Evolutionary conservation across 768 basidiomycete species (phyloP), one percentile per base, ranked within the genome.

Genomic region (Boletus reticulatus): DNA sequence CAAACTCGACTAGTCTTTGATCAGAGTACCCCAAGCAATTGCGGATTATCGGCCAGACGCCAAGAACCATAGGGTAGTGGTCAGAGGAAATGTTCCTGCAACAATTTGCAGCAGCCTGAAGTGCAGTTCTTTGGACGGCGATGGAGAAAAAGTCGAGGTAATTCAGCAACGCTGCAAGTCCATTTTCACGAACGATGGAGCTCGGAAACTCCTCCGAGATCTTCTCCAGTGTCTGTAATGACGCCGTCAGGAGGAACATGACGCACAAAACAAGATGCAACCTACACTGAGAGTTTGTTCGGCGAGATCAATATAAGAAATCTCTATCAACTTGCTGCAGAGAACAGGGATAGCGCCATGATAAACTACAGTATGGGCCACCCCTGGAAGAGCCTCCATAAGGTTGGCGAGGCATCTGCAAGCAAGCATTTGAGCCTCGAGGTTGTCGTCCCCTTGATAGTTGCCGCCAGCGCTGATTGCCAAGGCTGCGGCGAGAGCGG

Each of bases 121-220:
- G 77, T 22, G 97, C 97, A 1, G 94, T 98, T 48, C 97, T 84
- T 70, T 99, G 97, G 13, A 98, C 95, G 31, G 94, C 92, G 64
- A 95, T 98, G 16, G 93, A 94, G 76, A 98, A 98, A 76, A 99
- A 99, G 75, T 98, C 96, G 63, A 99, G 85, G 73, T 92, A 98
- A 69, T 92, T 94, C 64, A 98, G 84, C 38, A 98, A 77, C 27
- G 96, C 95, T 11, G 90, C 84, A 19, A 99, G 80, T 27, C 97
- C 97, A 49, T 94, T 94, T 75, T 98, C 97, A 52, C 94, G 87
- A 22, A 97, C 94, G 62, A 99, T 97, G 16, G 94, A 86, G 60
- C 89, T 89, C 1, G 97, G 95, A 62, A 94, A 95, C 72, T 98
- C 97, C 69, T 96, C 94, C 4, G 96, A 96, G 36, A 99, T 95